Evolutionary conservation across 2,329 filamentous ascomycete species (phyloP), one percentile per base, ranked within the genome.

Genomic region (Rutstroemia sp.): DNA sequence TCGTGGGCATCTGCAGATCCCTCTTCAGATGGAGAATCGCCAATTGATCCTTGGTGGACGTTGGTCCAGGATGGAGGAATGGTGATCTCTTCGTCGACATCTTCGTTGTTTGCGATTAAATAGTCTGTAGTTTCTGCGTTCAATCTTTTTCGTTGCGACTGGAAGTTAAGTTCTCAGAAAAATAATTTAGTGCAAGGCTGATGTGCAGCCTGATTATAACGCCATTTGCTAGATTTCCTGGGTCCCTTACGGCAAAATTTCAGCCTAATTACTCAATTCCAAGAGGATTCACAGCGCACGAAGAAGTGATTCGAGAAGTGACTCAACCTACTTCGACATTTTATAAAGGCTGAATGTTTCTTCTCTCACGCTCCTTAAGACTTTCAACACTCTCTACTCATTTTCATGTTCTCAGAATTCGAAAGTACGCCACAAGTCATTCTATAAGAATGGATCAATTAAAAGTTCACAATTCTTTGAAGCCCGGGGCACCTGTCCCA

Each of bases 11-110:
- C 61, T 92, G 83, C 60, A 87, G 86, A 72, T 97, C 92, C 73
- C 92, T 87, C 59, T 89, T 92, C 52, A 99, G 81, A 69, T 96
- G 89, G 57, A 96, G 78, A 60, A 97, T 87, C 25, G 91, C 88
- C 46, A 97, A 81, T 3, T 79, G 79, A 64, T 87, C 79, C 21
- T 82, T 74, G 10, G 78, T 75, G 4, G 92, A 84, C 19, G 74
- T 72, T 3, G 76, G 68, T 16, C 85, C 83, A 0, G 88, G 84
- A 53, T 87, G 81, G 41, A 97, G 79, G 65, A 99, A 97, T 0
- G 91, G 87, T 9, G 92, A 96, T n/a, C 50, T 57, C 41, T 60
- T 64, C 6, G 58, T 51, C 44, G 63, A 41, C 68, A 69, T 69
- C 17, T 55, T 60, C 9, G 39, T 5, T 23, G 25, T 45, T 56